phyloP scores from a whole-genome alignment of 2,329 filamentous ascomycete species.

The Ophiostoma ulmi region DNA sequence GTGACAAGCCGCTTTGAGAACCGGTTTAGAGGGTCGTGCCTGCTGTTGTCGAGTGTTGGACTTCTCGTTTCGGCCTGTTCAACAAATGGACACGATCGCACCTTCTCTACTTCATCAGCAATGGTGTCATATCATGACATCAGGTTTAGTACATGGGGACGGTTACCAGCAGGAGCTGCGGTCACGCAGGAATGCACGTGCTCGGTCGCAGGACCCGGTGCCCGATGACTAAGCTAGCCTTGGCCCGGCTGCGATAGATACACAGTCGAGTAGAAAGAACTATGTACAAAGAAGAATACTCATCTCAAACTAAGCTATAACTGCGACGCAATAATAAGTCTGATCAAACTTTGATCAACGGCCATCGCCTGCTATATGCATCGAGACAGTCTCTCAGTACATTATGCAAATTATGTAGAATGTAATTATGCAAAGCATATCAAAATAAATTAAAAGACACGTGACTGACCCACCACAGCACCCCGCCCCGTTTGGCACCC shows the following conservation, averaged over 20 bases:
- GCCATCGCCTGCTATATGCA: background rate
- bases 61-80: background rate
- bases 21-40: background rate
- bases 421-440: background rate
- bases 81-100: background rate
- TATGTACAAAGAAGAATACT: background rate
- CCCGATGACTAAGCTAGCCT: background rate
- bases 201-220: background rate
- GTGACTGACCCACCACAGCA: constrained; percentile 22
- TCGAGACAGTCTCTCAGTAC: background rate
- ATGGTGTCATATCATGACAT: background rate
- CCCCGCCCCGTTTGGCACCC: constrained; percentile 21
- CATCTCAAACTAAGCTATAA: background rate
- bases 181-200: constrained; percentile 2
- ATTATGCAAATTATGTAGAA: background rate
- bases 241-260: no score
- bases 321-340: no score
- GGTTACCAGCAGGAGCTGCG: constrained; percentile 1
- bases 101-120: background rate
- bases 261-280: no score
- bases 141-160: background rate
- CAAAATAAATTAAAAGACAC: background rate
- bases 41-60: background rate
- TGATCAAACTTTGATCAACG: no score
- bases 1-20: constrained; percentile 2